These are phyloP conservation scores for Rhodosporidiobolus odoratus DNA, from an alignment of 768 basidiomycete species.

Conservation along the genomic window DNA sequence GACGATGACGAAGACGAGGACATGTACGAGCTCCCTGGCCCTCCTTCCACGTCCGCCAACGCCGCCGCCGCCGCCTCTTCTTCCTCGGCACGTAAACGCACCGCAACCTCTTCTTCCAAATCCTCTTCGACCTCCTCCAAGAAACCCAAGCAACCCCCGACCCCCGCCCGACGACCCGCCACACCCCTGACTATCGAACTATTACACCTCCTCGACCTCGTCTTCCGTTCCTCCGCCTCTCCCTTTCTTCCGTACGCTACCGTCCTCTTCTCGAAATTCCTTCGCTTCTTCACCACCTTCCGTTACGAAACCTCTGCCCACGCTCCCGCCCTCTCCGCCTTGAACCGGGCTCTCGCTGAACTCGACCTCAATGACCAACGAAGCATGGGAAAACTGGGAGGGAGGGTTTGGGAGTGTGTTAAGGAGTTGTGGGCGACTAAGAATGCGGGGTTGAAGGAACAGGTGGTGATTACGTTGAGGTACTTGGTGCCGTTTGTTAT, in stretches of 20 bases:
- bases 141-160: too few species aligned
- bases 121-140: background rate
- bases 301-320: constrained; percentile 72
- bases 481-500: constrained; percentile 67
- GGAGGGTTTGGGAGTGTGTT: constrained; percentile 59
- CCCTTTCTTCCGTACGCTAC: constrained; percentile 56
- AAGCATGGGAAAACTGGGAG: constrained; percentile 60
- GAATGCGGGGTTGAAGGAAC: constrained; percentile 69
- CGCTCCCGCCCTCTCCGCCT: constrained; percentile 63
- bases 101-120: background rate
- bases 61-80: background rate
- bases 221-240: constrained; percentile 58
- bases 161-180: too few species aligned
- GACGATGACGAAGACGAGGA: background rate
- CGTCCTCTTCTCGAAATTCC: constrained; percentile 58
- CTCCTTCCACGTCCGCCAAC: background rate
- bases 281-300: constrained; percentile 62
- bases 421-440: constrained; percentile 73
- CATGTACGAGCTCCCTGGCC: background rate
- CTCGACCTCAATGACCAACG: constrained; percentile 68
- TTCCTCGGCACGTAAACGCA: too few species aligned
- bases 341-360: constrained; percentile 59
- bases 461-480: constrained; percentile 66
- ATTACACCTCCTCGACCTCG: constrained; percentile 58
- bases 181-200: constrained; percentile 59